These are phyloP conservation scores for Chamaecrista fasciculata DNA, from an alignment of 306 rosid genomes.

Conservation along the genomic window DNA sequence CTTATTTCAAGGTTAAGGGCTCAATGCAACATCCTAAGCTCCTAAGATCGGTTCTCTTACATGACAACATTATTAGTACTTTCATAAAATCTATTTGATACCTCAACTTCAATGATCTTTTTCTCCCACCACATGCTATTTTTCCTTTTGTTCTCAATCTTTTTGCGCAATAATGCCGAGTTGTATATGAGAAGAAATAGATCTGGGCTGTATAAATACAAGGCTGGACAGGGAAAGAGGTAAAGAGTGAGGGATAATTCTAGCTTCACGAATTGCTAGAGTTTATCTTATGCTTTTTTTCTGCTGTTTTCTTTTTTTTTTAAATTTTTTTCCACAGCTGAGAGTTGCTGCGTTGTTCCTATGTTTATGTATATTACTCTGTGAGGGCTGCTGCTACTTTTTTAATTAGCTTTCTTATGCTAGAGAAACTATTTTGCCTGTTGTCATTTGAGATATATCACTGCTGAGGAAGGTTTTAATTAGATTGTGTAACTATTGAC, in stretches of 20 bases:
- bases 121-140: slow-evolving; percentile 10
- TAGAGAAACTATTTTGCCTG: background rate
- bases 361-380: background rate
- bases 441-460: background rate
- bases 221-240: background rate
- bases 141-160: slow-evolving; percentile 29
- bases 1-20: background rate
- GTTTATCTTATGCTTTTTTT: background rate
- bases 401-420: background rate
- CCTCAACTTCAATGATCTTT: slow-evolving; percentile 18
- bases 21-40: slow-evolving; percentile 13
- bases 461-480: background rate
- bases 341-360: background rate
- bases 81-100: slow-evolving; percentile 4
- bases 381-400: background rate
- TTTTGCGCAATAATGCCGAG: background rate
- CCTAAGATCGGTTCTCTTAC: background rate
- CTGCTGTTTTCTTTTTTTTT: background rate
- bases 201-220: background rate
- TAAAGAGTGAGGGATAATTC: background rate
- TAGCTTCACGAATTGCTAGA: background rate
- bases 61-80: background rate
- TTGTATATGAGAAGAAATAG: background rate
- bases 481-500: slow-evolving; percentile 26
- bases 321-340: background rate